phyloP scores from a whole-genome alignment of 163 green algal genomes.

The Coccomyxa subellipsoidea region DNA sequence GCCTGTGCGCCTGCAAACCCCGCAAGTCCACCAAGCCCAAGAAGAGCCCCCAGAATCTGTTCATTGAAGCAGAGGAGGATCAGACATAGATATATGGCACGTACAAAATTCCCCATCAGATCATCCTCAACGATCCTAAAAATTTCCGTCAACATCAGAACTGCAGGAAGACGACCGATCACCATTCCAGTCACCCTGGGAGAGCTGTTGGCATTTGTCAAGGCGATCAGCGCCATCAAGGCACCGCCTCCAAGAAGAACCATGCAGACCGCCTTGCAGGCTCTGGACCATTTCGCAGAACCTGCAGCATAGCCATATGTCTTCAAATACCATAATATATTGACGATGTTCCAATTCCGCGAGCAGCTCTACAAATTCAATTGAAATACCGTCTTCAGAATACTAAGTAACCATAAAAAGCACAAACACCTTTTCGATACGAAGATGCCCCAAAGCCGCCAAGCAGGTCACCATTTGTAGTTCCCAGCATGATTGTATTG shows the following conservation, averaged over 20 bases:
- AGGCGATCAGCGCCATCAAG: background rate
- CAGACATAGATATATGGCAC: no score
- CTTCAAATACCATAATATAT: no score
- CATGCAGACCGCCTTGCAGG: background rate
- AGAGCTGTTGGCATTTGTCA: background rate
- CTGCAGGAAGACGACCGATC: background rate
- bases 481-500: background rate
- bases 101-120: no score
- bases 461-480: background rate
- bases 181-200: background rate
- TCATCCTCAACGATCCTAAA: no score
- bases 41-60: background rate
- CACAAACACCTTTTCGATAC: constrained; percentile 1
- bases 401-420: no score
- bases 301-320: background rate
- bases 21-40: background rate
- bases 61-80: background rate
- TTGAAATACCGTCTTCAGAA: no score
- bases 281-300: background rate
- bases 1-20: background rate
- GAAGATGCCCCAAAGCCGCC: constrained; percentile 1
- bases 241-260: background rate
- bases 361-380: no score
- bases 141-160: no score
- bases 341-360: no score